phyloP scores from a whole-genome alignment of 495 filamentous ascomycete species.

The Astrothelium macrocarpum region DNA sequence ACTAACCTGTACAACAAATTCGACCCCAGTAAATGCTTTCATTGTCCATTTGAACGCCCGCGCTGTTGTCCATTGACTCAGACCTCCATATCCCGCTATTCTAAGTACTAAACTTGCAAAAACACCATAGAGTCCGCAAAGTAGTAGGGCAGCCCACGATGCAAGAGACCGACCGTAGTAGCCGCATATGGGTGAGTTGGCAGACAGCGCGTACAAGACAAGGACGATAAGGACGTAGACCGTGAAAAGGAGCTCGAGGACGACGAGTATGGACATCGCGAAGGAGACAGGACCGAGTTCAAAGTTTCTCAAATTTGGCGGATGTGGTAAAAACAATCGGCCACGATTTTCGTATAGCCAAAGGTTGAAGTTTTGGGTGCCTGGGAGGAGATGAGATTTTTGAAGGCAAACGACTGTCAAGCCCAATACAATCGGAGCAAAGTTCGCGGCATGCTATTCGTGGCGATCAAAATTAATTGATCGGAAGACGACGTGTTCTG shows the following conservation, averaged over 20 bases:
- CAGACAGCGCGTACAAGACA: background rate
- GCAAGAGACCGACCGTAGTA: slow-evolving; percentile 67
- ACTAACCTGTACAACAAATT: slow-evolving; percentile 49
- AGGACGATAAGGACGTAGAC: background rate
- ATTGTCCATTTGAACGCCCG: slow-evolving; percentile 76
- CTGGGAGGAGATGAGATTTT: background rate
- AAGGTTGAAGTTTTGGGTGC: background rate
- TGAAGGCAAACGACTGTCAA: background rate
- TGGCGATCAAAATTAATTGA: background rate
- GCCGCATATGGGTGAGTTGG: slow-evolving; percentile 5
- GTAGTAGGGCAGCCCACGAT: slow-evolving; percentile 55
- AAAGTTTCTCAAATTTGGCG: background rate
- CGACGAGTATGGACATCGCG: background rate
- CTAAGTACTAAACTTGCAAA: slow-evolving; percentile 62
- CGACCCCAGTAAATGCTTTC: slow-evolving; percentile 64
- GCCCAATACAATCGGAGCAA: too few relatives aligned
- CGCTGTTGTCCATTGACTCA: slow-evolving; percentile 78
- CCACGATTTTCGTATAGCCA: background rate
- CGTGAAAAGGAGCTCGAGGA: background rate
- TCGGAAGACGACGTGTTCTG: background rate
- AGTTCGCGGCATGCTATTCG: background rate
- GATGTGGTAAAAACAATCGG: background rate
- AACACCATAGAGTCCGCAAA: slow-evolving; percentile 69
- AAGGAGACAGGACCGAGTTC: background rate
- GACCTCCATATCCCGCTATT: slow-evolving; percentile 56